Base-by-base conservation (phyloP, 306 rosid genomes). In the Purshia tridentata region DNA sequence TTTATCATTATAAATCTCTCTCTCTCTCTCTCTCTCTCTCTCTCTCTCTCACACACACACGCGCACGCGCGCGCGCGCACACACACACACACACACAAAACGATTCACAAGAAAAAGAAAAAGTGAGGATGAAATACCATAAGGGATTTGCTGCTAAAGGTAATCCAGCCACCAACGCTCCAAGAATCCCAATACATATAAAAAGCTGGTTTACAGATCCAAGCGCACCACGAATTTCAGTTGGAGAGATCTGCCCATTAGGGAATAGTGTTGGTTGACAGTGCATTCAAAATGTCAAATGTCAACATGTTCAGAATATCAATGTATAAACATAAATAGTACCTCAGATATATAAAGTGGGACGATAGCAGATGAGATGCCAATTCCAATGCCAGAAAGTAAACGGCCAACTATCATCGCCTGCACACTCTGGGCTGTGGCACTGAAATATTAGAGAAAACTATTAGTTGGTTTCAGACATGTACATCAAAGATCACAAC, bases 291-390 rank as follows among this genome's bases (percentile, higher is more conserved):
- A 45, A 52, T 4, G 22, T 45, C 40, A 15, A 23, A 22, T 37
- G n/a, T 19, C 9, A 37, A 19, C 4, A 46, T 20, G 50, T 41
- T 23, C 16, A 73, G 46, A 65, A 70, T 53, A 70, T 14, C 18
- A 67, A 75, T 58, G 69, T 15, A 16, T 5, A 35, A 66, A 69
- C 29, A 73, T 4, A n/a, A 59, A 46, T n/a, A 52, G 57, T 69
- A 93, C 98, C 97, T 93, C 98, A 62, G 98, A 93, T 78, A 91
- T 93, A 84, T 93, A 93, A 16, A 93, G 88, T 57, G 98, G 98
- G 52, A 93, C 98, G 37, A 93, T 81, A n/a, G 98, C 91, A 48
- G 98, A 93, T 56, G 97, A 81, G 74, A 93, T 88, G 42, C 98
- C 98, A 40, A 93, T 93, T 47, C 98, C 98, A 53, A 93, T 84